Percentiles rank a stretch among this genome's conserved stretches.
phyloP scores from a whole-genome alignment of 768 basidiomycete species.

The Cubamyces lactineus region DNA sequence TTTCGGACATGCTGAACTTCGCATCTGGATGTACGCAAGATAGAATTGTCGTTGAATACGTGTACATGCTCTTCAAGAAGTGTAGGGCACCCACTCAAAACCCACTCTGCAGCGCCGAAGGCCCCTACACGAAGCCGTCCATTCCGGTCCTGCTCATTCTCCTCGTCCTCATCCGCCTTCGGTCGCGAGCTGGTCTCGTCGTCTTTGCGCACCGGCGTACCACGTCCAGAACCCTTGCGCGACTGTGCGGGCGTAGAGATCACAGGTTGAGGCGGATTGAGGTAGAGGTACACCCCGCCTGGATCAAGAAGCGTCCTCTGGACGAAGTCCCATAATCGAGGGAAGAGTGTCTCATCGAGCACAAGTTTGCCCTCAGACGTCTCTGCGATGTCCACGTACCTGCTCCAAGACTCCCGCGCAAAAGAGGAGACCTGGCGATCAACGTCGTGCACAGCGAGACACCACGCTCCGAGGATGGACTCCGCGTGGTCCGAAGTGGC shows the following conservation, averaged over 20 bases:
- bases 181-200: conserved; percentile 39
- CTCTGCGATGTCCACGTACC: conserved; percentile 32
- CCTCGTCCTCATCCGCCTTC: conserved; percentile 65
- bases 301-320: conserved; percentile 66
- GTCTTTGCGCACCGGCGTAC: conserved; percentile 39
- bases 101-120: conserved; percentile 65
- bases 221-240: conserved; percentile 37
- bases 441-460: conserved; percentile 67
- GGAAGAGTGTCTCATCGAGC: conserved; percentile 38
- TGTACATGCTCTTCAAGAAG: conserved; percentile 5
- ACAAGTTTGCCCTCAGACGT: conserved; percentile 31
- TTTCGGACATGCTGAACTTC: conserved; percentile 4
- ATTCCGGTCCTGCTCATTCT: conserved; percentile 67
- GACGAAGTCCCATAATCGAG: conserved; percentile 52
- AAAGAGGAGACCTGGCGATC: conserved; percentile 61
- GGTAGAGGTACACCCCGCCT: conserved; percentile 52
- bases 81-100: conserved; percentile 52
- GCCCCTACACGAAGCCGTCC: conserved; percentile 72
- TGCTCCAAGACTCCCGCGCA: conserved; percentile 59
- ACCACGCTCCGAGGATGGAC: conserved; percentile 72
- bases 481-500: conserved; percentile 55
- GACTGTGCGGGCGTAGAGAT: conserved; percentile 36
- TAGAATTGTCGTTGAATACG: conserved; percentile 6
- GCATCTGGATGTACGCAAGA: conserved; percentile 5
- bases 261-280: conserved; percentile 63